Conservation (phyloP, 1,284 basidiomycete genomes). For the Salmacisia buchloeana region DNA sequence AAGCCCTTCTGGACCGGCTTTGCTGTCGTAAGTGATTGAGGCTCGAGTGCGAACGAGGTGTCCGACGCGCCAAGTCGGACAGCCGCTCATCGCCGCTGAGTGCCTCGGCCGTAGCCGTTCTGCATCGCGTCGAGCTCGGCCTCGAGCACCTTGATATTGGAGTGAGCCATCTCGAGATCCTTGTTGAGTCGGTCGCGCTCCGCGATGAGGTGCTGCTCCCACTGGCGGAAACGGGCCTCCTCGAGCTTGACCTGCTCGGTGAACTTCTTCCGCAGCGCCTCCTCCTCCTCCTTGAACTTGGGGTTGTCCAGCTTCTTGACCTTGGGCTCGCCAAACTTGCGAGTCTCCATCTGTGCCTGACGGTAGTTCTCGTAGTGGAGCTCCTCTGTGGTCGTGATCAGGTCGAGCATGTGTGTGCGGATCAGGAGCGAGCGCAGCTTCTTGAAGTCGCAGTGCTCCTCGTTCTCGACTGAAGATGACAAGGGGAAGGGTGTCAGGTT, state of each 20-base stretch:
- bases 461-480: slow-evolving; percentile 76
- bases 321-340: slow-evolving; percentile 98
- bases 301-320: slow-evolving; percentile 99
- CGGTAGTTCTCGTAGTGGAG: slow-evolving; percentile 97
- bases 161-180: slow-evolving; percentile 48
- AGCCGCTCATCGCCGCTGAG: slow-evolving; percentile 1
- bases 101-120: slow-evolving; percentile 5
- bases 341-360: slow-evolving; percentile 98
- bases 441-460: slow-evolving; percentile 98
- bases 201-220: slow-evolving; percentile 79
- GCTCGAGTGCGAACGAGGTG: too few species aligned
- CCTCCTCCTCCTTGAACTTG: slow-evolving; percentile 99
- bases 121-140: slow-evolving; percentile 28
- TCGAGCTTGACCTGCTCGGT: slow-evolving; percentile 99
- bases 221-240: slow-evolving; percentile 94
- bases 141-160: slow-evolving; percentile 47
- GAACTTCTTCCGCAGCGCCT: slow-evolving; percentile 89
- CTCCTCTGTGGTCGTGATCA: slow-evolving; percentile 93
- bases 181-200: slow-evolving; percentile 50
- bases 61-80: too few species aligned
- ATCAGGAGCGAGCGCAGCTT: slow-evolving; percentile 93
- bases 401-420: slow-evolving; percentile 96
- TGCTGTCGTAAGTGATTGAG: too few species aligned
- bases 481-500: neutral
- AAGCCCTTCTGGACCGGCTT: too few species aligned